Evolutionary conservation across 805 yeast genomes (phyloP), one percentile per base, ranked within the genome.

Genomic region (Sungouiella thailandica): DNA sequence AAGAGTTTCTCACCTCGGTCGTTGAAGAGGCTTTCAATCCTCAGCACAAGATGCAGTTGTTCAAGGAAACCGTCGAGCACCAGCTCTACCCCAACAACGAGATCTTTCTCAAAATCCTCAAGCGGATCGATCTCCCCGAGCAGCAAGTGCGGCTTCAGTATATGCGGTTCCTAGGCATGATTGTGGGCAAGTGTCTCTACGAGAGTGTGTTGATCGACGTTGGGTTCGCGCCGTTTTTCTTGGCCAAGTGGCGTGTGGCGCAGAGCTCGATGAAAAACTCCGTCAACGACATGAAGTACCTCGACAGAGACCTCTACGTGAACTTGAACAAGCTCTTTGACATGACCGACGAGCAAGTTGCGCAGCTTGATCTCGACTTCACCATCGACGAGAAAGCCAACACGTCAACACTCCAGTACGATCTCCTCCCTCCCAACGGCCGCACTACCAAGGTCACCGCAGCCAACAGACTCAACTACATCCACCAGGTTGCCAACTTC

Each of bases 131-230:
- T 12, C 42, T 54, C 10, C 58, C 57, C 4, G 19, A 37, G 26
- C 57, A 62, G 35, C 47, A 44, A 14, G 41, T 39, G 25, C 47
- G 53, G 23, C 52, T 62, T 17, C 37, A 49, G 19, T 58, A 67
- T 35, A 52, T 71, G 43, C 69, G 70, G 47, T 89, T 89, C 47
- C 56, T 89, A 44, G 98, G 98, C 0, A 79, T 72, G 62, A 65
- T 88, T 5, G 68, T 90, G 28, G 98, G 97, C 1, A 90, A 88
- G 53, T 89, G 97, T 50, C 62, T 90, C 3, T 87, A 85, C 53
- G 95, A 86, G 35, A 78, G 78, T 33, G 80, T 88, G 3, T 64
- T 90, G 42, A 76, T 90, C 6, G 95, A 89, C 55, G 74, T 85
- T 16, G 73, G 78, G 12, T 89, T 90, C 69, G 88, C 97, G 0